A percentile compares a stretch with the other conserved stretches of the same genome.
phyloP scores from a whole-genome alignment of 176 grass and related monocot species.

The Dactylis glomerata region DNA sequence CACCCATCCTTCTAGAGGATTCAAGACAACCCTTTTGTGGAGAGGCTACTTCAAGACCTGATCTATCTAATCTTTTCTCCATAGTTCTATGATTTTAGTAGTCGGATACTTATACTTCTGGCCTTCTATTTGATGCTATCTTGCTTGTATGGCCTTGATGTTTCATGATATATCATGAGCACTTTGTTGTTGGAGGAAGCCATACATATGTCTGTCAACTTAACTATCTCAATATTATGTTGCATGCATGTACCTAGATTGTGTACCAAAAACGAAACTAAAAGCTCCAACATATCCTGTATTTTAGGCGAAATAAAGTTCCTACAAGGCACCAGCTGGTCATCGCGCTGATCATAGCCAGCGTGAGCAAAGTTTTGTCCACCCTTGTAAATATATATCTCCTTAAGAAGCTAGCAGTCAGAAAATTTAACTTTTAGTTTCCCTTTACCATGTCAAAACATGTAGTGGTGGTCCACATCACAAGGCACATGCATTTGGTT shows the following conservation, averaged over 20 bases:
- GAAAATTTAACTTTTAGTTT: constrained; percentile 22
- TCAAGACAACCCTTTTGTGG: no score
- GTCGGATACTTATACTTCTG: constrained; percentile 4
- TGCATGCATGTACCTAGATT: constrained; percentile 1
- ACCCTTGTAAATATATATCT: constrained; percentile 38
- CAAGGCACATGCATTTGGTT: constrained; percentile 10
- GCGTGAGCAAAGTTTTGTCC: constrained; percentile 14
- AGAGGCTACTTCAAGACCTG: no score
- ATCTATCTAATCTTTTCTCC: no score
- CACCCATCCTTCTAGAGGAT: no score
- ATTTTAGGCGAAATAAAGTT: constrained; percentile 4
- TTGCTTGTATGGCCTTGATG: not conserved
- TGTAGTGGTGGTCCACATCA: constrained; percentile 44
- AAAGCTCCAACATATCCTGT: not conserved
- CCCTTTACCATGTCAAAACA: constrained; percentile 39
- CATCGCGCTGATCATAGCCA: constrained; percentile 14
- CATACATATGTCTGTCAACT: not conserved
- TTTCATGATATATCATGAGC: not conserved
- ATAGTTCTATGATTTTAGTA: no score
- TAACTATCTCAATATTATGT: constrained; percentile 8
- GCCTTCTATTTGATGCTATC: not conserved
- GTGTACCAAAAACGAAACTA: not conserved
- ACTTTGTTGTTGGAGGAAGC: not conserved
- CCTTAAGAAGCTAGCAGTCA: constrained; percentile 22
- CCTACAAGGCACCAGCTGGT: constrained; percentile 16